Evolutionary conservation across 192 early-diverging fungal species (phyloP), one percentile per base, ranked within the genome.

Genomic region (Backusella macrospora): DNA sequence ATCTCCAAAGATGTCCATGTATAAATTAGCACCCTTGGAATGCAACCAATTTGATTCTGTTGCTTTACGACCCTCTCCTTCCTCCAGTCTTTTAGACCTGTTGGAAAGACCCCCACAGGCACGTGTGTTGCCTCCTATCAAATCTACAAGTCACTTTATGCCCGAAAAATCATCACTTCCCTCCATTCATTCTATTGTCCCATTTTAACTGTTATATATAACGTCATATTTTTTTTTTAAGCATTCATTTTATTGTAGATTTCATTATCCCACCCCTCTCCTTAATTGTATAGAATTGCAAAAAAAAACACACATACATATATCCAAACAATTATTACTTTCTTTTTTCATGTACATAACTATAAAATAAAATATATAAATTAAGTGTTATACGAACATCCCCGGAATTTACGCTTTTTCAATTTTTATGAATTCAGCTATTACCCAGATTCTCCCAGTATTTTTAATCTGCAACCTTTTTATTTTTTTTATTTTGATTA

Each of bases 11-110:
- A 59, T 74, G 64, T 48, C 70, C 9, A 45, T 52, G 6, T 49
- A 71, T 43, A 76, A 76, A 59, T 43, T 76, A 12, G 70, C 75
- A 18, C 75, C 75, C 46, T 64, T 76, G 15, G 75, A 76, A 66
- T 72, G 70, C 39, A 72, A 63, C 40, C 40, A 59, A 72, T 42
- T 72, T 38, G 47, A 62, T 8, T 40, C n/a, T 14, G 23, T 18
- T 42, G 14, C 42, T 63, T 13, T 14, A 16, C 38, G 21, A 8
- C n/a, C 44, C 6, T 45, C 42, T 34, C 37, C 37, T 68, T 47
- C 65, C 18, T 16, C 59, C 42, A 72, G 55, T 65, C 62, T 72
- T 23, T 44, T 72, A 12, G 71, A 72, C 43, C 23, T 72, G 9
- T 63, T 72, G 15, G 71, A 72, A 16, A 62, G 71, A 72, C 71